Evolutionary conservation across 2,329 filamentous ascomycete genomes (phyloP).

Genomic region (Xylogone sp.): DNA sequence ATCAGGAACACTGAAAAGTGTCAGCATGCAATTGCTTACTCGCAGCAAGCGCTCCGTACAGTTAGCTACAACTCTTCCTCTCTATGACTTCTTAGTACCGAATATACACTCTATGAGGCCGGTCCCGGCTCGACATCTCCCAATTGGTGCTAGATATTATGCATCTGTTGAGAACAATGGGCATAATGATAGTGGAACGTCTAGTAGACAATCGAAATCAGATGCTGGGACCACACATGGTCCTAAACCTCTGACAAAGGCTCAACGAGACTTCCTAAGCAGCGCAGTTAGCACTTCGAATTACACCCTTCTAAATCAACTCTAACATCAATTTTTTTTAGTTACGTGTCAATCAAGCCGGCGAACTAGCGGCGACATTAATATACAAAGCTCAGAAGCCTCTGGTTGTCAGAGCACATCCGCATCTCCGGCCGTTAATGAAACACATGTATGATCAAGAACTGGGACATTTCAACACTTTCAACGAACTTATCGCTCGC

Average conservation of each 20-base stretch:
- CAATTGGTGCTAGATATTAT: background rate
- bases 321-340: conserved; percentile 25
- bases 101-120: conserved; percentile 14
- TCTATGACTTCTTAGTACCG: conserved; percentile 36
- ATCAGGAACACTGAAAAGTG: background rate
- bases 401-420: conserved; percentile 72
- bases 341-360: conserved; percentile 95
- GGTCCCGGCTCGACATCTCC: background rate
- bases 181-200: background rate
- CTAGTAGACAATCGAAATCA: conserved; percentile 15
- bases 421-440: conserved; percentile 87
- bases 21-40: background rate
- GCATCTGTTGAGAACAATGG: background rate
- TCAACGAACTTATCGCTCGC: conserved; percentile 76
- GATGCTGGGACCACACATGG: conserved; percentile 23
- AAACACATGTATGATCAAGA: conserved; percentile 98
- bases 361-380: conserved; percentile 91
- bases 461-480: conserved; percentile 78
- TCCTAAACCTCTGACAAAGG: conserved; percentile 56
- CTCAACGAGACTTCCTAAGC: conserved; percentile 72
- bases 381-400: conserved; percentile 92
- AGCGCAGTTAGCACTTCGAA: conserved; percentile 52
- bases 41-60: conserved; percentile 8
- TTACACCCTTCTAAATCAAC: background rate
- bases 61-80: conserved; percentile 13